phyloP scores from a whole-genome alignment of 352 stramenopile genomes.

The Phytophthora aleatoria region DNA sequence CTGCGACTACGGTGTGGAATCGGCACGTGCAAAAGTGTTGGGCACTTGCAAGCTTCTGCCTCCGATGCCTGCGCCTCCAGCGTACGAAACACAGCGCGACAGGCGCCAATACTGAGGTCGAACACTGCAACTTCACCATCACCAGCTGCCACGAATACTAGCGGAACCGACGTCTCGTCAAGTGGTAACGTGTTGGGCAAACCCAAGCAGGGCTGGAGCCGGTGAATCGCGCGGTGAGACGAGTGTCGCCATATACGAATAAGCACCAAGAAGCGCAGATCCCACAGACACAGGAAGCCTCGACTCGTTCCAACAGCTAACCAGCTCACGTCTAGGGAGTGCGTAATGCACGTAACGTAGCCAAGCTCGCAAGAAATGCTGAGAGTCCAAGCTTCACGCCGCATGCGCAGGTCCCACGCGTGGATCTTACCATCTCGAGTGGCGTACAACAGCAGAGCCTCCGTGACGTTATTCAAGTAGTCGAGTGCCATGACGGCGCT shows the following conservation, averaged over 20 bases:
- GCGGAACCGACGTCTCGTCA: constrained; percentile 80
- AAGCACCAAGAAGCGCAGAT: constrained; percentile 95
- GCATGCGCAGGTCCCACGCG: constrained; percentile 93
- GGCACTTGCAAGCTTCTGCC: constrained; percentile 73
- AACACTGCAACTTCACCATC: constrained; percentile 93
- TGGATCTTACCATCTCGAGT: constrained; percentile 91
- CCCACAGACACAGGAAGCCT: constrained; percentile 96
- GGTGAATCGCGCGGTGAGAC: constrained; percentile 89
- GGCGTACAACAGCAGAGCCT: constrained; percentile 94
- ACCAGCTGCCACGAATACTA: constrained; percentile 94
- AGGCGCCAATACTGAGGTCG: constrained; percentile 89
- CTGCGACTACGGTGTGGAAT: constrained; percentile 78
- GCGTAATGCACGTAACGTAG: constrained; percentile 95
- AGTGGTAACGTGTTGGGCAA: constrained; percentile 80
- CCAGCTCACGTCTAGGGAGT: constrained; percentile 96
- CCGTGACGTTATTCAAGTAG: constrained; percentile 95
- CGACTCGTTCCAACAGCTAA: constrained; percentile 93
- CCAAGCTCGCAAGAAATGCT: constrained; percentile 94
- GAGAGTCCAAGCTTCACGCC: constrained; percentile 92
- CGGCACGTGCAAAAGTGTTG: constrained; percentile 73
- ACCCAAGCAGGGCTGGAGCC: constrained; percentile 83
- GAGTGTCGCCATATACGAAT: constrained; percentile 97
- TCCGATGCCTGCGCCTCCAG: constrained; percentile 80
- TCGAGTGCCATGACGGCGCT: constrained; percentile 95
- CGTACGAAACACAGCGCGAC: constrained; percentile 92